phyloP scores from a whole-genome alignment of 1,284 basidiomycete species.

The Cutaneotrichosporon arboriforme region DNA sequence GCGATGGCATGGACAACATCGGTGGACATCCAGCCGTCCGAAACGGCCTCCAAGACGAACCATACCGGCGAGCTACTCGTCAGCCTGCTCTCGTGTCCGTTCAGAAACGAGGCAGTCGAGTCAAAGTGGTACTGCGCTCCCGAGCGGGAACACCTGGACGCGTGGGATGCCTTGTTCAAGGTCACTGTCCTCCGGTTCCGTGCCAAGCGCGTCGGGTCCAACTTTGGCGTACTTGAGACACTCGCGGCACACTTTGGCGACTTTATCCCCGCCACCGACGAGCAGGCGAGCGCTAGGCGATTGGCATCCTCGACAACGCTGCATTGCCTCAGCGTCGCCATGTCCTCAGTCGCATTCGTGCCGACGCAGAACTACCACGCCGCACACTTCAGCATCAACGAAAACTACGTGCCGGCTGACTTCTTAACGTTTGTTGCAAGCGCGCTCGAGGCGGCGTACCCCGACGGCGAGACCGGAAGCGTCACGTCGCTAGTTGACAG shows the following conservation, averaged over 20 bases:
- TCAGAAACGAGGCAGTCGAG: constrained; percentile 24
- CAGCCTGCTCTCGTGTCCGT: constrained; percentile 36
- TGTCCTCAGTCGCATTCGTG: constrained; percentile 26
- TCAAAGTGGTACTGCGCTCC: constrained; percentile 35
- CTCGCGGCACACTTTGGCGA: constrained; percentile 38
- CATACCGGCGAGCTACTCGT: constrained; percentile 41
- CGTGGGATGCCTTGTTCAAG: constrained; percentile 32
- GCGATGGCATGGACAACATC: constrained; percentile 31
- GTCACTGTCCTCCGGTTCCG: constrained; percentile 34
- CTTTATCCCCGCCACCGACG: constrained; percentile 17
- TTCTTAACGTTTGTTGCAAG: constrained; percentile 31
- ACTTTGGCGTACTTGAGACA: constrained; percentile 40
- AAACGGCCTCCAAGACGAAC: constrained; percentile 25
- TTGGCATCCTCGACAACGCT: constrained; percentile 33
- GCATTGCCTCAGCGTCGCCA: constrained; percentile 32
- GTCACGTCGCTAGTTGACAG: neutral
- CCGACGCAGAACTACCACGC: constrained; percentile 22
- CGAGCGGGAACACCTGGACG: constrained; percentile 21
- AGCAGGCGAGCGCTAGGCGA: constrained; percentile 1
- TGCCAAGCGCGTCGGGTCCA: constrained; percentile 34
- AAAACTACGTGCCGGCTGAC: constrained; percentile 36
- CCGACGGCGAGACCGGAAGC: neutral
- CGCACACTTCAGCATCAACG: constrained; percentile 32
- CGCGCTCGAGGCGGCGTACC: constrained; percentile 27
- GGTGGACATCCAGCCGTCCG: constrained; percentile 26